Evolutionary conservation across 192 early-diverging fungal genomes (phyloP), one percentile per base, ranked within the genome.

Genomic region (Chytriomyces sp.): DNA sequence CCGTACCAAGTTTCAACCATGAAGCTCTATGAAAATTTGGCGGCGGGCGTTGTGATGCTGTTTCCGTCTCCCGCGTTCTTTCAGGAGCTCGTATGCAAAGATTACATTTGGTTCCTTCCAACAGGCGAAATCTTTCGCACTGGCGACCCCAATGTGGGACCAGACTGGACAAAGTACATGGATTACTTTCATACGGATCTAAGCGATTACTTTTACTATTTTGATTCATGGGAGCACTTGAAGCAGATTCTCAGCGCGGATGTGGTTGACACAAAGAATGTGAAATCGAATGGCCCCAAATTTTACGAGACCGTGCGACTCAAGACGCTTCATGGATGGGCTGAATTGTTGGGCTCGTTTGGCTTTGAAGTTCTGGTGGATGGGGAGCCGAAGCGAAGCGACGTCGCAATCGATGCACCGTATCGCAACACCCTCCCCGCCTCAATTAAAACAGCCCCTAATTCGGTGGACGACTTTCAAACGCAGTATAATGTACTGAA

Each of bases 1-100:
- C 60, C 60, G 26, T 62, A 62, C 38, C 60, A 62, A 62, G 60
- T 62, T 17, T 62, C 60, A 12, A 62, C 60, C 31, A 62, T 62
- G 60, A 62, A 62, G 37, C 37, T 62, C 10, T 62, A 62, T 62
- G 60, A 62, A 62, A 62, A 62, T 5, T 17, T 62, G 12, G 60
- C 60, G 8, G 60, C 31, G 17, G 60, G 60, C 8, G 60, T 62
- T 38, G 60, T 62, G 28, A 62, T 36, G 31, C 26, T 62, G 17
- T 19, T 62, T 37, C 60, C 60, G 17, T 38, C 60, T 22, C 36
- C 1, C 17, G 38, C 19, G 38, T 38, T 62, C 1, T 37, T 62
- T 62, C n/a, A 38, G 38, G 60, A 62, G 26, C 31, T 62, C 17
- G 36, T 62, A n/a, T 19, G 19, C 1, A 33, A 49, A 49, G 44